Conservation (phyloP, 257 asterid species). For the Osmanthus fragrans region DNA sequence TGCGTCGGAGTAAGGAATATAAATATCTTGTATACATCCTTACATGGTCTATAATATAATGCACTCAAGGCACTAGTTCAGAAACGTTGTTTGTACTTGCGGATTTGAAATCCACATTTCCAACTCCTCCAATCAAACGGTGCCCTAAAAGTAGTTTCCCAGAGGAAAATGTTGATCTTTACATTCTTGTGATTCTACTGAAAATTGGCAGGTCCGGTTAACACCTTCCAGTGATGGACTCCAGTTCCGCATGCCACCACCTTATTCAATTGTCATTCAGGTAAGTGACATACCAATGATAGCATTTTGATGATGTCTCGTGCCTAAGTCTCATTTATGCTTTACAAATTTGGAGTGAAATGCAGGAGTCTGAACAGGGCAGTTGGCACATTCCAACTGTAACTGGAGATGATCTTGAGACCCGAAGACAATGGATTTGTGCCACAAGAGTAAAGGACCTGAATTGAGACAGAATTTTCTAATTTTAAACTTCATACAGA, state of each 20-base stretch:
- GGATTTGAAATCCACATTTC: not conserved
- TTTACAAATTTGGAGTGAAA: conserved; percentile 17
- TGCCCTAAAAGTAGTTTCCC: not conserved
- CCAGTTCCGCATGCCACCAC: conserved; percentile 81
- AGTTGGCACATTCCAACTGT: conserved; percentile 83
- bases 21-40: not conserved
- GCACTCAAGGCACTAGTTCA: not conserved
- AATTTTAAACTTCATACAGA: not conserved
- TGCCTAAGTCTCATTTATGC: conserved; percentile 6
- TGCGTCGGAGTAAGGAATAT: not conserved
- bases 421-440: conserved; percentile 83
- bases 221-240: conserved; percentile 45
- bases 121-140: not conserved
- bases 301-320: not conserved
- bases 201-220: conserved; percentile 59
- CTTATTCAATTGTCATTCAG: conserved; percentile 85
- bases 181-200: conserved; percentile 16
- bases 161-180: not conserved
- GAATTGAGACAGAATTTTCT: conserved; percentile 12
- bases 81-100: not conserved
- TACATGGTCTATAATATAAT: not conserved
- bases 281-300: conserved; percentile 31
- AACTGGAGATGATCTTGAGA: conserved; percentile 77
- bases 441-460: conserved; percentile 50
- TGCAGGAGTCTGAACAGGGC: conserved; percentile 85